Conservation (phyloP, 169 alveolate species). For the Plasmodium chabaudi region DNA sequence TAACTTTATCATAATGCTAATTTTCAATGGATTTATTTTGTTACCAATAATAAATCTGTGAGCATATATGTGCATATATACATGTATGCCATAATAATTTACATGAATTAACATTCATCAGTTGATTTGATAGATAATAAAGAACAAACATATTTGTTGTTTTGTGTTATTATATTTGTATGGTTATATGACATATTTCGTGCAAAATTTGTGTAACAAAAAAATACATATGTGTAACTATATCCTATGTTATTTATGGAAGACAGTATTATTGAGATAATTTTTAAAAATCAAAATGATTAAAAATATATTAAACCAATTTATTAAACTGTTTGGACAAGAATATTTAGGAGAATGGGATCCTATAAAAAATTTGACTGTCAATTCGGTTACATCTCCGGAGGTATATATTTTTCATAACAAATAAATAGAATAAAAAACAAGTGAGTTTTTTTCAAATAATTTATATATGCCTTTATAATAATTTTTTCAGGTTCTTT, state of each 20-base stretch:
- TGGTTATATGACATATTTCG: too few species aligned
- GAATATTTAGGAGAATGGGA: conserved; percentile 86
- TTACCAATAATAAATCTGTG: background rate
- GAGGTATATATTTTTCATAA: conserved; percentile 57
- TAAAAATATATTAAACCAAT: conserved; percentile 80
- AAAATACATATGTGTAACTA: background rate
- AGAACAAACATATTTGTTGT: too few species aligned
- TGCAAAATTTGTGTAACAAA: too few species aligned
- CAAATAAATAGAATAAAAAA: background rate
- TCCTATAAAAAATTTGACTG: conserved; percentile 81
- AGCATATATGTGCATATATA: background rate
- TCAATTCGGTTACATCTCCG: conserved; percentile 83
- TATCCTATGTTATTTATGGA: too few species aligned
- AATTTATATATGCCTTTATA: background rate
- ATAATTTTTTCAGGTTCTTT: conserved; percentile 57
- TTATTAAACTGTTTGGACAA: conserved; percentile 82
- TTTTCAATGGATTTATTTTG: background rate
- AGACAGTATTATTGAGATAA: too few species aligned
- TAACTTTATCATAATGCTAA: background rate
- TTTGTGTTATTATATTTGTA: too few species aligned
- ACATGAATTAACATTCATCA: too few species aligned
- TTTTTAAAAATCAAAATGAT: conserved; percentile 68
- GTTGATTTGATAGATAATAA: too few species aligned
- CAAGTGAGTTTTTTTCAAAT: background rate
- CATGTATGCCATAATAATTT: background rate